phyloP scores from a whole-genome alignment of 2,329 filamentous ascomycete species.

The Diaporthe longicolla region DNA sequence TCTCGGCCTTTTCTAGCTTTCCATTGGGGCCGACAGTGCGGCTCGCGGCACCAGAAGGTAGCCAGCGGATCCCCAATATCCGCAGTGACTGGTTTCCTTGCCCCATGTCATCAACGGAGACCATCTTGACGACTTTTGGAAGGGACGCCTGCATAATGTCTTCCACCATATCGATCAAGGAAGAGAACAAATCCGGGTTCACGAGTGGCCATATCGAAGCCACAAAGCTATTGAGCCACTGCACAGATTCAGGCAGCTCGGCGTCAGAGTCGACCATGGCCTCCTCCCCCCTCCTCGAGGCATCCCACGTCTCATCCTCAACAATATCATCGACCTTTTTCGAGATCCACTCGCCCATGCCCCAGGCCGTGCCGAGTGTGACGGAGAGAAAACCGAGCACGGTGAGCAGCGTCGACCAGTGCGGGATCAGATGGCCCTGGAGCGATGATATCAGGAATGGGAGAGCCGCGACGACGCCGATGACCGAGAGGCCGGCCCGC shows the following conservation, averaged over 20 bases:
- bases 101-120: conserved; percentile 81
- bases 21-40: conserved; percentile 72
- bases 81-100: conserved; percentile 80
- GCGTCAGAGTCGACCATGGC: conserved; percentile 57
- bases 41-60: conserved; percentile 78
- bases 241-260: conserved; percentile 74
- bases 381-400: conserved; percentile 55
- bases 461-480: conserved; percentile 50
- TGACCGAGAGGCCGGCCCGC: conserved; percentile 53
- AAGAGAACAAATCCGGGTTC: conserved; percentile 81
- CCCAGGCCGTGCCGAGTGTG: conserved; percentile 45
- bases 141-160: conserved; percentile 86
- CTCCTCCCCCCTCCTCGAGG: conserved; percentile 68
- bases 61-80: conserved; percentile 79
- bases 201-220: conserved; percentile 80
- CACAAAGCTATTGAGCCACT: conserved; percentile 80
- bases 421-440: conserved; percentile 34
- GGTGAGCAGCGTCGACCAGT: conserved; percentile 46
- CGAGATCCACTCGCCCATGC: conserved; percentile 70
- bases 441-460: conserved; percentile 36
- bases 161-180: conserved; percentile 78
- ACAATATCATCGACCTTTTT: conserved; percentile 75
- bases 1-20: conserved; percentile 61
- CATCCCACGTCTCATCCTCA: conserved; percentile 79
- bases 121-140: conserved; percentile 78